Percentiles rank a stretch among this genome's conserved stretches.
Evolutionary conservation across 257 asterid species (phyloP).

Genomic region (Ilex asprella): DNA sequence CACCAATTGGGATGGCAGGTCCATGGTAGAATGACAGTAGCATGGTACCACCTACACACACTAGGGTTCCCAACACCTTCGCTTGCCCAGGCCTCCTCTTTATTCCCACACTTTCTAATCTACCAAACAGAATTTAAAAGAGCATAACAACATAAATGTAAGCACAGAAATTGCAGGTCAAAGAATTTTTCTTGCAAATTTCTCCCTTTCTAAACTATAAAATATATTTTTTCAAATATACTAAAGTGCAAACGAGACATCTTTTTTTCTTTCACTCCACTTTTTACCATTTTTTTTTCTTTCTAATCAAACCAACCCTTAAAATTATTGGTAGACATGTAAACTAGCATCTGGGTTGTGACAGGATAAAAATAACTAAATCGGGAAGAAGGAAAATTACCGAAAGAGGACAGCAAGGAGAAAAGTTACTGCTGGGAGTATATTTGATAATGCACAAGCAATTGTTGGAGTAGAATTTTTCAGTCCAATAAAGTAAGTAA

Average conservation of each 20-base stretch:
- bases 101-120: slow-evolving; percentile 58
- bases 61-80: slow-evolving; percentile 55
- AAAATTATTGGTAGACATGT: too few species aligned
- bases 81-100: slow-evolving; percentile 61
- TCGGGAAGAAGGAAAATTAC: slow-evolving; percentile 21
- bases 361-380: background rate
- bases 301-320: too few species aligned
- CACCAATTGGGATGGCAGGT: slow-evolving; percentile 32
- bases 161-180: background rate
- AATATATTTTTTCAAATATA: too few species aligned
- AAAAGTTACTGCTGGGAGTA: slow-evolving; percentile 74
- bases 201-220: too few species aligned
- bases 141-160: background rate
- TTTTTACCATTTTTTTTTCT: too few species aligned
- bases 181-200: too few species aligned
- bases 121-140: slow-evolving; percentile 9
- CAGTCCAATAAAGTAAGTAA: slow-evolving; percentile 75
- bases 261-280: too few species aligned
- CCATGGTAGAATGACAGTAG: slow-evolving; percentile 70
- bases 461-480: slow-evolving; percentile 85
- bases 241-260: too few species aligned
- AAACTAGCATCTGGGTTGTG: background rate
- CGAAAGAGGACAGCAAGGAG: slow-evolving; percentile 67
- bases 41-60: slow-evolving; percentile 80
- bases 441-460: slow-evolving; percentile 75